A percentile compares a stretch with the other conserved stretches of the same genome.
Evolutionary conservation across 768 basidiomycete species (phyloP).

Genomic region (Suillus clintonianus): DNA sequence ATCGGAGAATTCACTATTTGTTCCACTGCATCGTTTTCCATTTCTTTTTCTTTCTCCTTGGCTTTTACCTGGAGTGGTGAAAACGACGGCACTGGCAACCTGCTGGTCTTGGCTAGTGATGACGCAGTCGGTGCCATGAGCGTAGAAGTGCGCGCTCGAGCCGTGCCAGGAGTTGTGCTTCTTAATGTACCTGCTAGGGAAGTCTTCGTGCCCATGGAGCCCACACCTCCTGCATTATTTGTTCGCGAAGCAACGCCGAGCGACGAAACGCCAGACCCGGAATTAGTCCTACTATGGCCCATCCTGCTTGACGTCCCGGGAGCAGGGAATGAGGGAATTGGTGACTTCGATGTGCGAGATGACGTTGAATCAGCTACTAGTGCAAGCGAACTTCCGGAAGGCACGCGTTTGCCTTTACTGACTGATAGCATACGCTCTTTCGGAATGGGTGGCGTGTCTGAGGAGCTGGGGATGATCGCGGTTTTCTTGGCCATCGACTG

Average conservation of each 20-base stretch:
- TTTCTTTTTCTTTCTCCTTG: slow-evolving; percentile 11
- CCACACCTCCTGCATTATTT: slow-evolving; percentile 17
- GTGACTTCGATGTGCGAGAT: slow-evolving; percentile 20
- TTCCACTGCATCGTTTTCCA: slow-evolving; percentile 24
- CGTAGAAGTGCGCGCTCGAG: slow-evolving; percentile 38
- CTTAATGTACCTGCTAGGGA: slow-evolving; percentile 12
- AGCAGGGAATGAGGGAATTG: slow-evolving; percentile 19
- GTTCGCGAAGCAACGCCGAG: slow-evolving; percentile 36
- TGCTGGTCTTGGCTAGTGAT: slow-evolving; percentile 62
- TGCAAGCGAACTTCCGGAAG: slow-evolving; percentile 21
- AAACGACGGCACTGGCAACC: slow-evolving; percentile 22
- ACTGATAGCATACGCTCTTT: slow-evolving; percentile 1
- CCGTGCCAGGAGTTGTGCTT: slow-evolving; percentile 7
- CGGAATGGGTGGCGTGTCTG: slow-evolving; percentile 15
- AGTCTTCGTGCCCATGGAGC: slow-evolving; percentile 33
- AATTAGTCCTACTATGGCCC: slow-evolving; percentile 17
- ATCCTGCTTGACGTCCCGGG: slow-evolving; percentile 16
- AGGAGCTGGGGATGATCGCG: slow-evolving; percentile 19
- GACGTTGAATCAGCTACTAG: slow-evolving; percentile 13
- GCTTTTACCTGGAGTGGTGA: slow-evolving; percentile 16
- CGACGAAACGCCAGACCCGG: slow-evolving; percentile 34
- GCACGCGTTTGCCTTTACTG: slow-evolving; percentile 15
- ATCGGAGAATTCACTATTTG: slow-evolving; percentile 36
- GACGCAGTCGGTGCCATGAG: slow-evolving; percentile 77
- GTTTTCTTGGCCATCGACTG: slow-evolving; percentile 21